A percentile compares a stretch with the other conserved stretches of the same genome.
Conservation (phyloP, 306 rosid species). For the Quercus bicolor region DNA sequence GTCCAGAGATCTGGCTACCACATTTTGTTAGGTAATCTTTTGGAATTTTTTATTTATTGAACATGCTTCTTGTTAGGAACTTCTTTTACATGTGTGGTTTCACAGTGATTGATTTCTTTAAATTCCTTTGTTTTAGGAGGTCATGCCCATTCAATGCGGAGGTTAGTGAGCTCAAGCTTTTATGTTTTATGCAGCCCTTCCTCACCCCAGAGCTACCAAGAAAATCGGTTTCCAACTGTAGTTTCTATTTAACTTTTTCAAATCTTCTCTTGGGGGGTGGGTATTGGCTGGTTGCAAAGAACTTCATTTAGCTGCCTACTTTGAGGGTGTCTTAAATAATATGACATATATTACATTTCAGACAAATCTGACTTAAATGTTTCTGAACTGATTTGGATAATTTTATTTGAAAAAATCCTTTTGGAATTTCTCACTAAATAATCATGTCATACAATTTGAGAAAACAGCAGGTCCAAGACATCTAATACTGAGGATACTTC, state of each 20-base stretch:
- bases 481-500: background rate
- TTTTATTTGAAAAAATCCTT: background rate
- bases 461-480: background rate
- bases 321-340: background rate
- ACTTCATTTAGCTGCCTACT: background rate
- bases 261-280: background rate
- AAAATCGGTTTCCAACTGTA: background rate
- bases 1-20: constrained; percentile 29
- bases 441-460: background rate
- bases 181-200: background rate
- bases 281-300: background rate
- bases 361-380: background rate
- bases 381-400: background rate
- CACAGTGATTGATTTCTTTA: background rate
- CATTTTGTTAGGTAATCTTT: constrained; percentile 8
- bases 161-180: constrained; percentile 21
- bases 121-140: constrained; percentile 18
- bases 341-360: background rate
- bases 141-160: constrained; percentile 12
- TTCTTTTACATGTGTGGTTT: background rate
- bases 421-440: background rate
- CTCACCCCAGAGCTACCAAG: background rate
- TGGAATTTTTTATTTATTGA: background rate
- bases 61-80: background rate
- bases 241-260: background rate